Evolutionary conservation across 2,329 filamentous ascomycete genomes (phyloP).

Genomic region (Talaromyces sp.): DNA sequence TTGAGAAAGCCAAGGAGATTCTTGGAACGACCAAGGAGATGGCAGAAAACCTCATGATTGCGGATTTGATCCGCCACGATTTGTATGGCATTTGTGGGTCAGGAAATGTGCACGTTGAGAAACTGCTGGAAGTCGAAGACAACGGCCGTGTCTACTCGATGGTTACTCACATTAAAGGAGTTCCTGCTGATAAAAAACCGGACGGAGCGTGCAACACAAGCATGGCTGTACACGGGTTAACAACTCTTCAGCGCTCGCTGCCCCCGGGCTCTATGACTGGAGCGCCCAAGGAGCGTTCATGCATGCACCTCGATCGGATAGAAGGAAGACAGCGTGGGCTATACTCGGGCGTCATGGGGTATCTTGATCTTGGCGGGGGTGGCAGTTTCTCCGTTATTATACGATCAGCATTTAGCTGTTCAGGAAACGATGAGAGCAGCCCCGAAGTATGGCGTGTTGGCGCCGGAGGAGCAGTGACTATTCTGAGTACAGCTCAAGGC

Average conservation of each 20-base stretch:
- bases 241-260: slow-evolving; percentile 70
- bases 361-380: slow-evolving; percentile 76
- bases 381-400: slow-evolving; percentile 93
- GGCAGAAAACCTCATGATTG: slow-evolving; percentile 97
- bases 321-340: slow-evolving; percentile 64
- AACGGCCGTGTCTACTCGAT: slow-evolving; percentile 90
- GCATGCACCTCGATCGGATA: slow-evolving; percentile 69
- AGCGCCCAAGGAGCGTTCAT: slow-evolving; percentile 88
- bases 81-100: slow-evolving; percentile 77
- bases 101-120: slow-evolving; percentile 66
- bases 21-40: slow-evolving; percentile 81
- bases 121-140: slow-evolving; percentile 82
- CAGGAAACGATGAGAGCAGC: slow-evolving; percentile 18
- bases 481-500: slow-evolving; percentile 69
- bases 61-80: slow-evolving; percentile 92
- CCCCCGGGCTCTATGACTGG: slow-evolving; percentile 96
- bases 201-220: slow-evolving; percentile 24
- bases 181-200: slow-evolving; percentile 24
- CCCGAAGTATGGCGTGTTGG: slow-evolving; percentile 67
- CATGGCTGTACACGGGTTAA: slow-evolving; percentile 52
- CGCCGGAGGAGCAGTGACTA: slow-evolving; percentile 85
- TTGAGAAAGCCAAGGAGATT: slow-evolving; percentile 66
- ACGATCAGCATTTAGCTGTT: slow-evolving; percentile 62
- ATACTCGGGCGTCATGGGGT: slow-evolving; percentile 86
- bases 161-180: slow-evolving; percentile 78